A percentile compares a stretch with the other conserved stretches of the same genome.
phyloP scores from a whole-genome alignment of 2,329 filamentous ascomycete genomes.

The Apiospora rasikravindrae region DNA sequence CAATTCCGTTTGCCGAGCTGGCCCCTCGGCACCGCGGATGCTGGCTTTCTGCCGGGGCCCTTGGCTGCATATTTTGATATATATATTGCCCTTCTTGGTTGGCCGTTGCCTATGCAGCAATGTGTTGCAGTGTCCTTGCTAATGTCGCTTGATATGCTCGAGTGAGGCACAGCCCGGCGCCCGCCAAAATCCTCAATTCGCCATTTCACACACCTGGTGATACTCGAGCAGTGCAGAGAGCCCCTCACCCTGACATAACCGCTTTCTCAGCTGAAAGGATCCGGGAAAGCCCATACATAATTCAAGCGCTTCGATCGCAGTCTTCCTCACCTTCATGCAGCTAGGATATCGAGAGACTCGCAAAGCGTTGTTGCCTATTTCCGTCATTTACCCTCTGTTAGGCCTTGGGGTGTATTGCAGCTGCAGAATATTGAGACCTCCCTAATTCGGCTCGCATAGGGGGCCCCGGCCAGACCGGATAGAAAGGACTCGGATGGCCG shows the following conservation, averaged over 20 bases:
- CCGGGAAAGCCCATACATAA: background rate
- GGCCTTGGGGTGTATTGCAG: background rate
- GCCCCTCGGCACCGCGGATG: background rate
- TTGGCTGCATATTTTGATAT: background rate
- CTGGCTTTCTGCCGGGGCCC: background rate
- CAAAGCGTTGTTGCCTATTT: background rate
- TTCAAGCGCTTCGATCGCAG: background rate
- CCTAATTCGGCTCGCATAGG: background rate
- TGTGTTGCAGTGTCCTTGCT: background rate
- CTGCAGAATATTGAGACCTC: background rate
- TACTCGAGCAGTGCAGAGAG: background rate
- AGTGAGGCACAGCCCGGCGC: background rate
- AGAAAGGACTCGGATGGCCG: background rate
- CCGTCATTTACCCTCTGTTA: too few relatives aligned
- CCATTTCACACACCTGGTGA: background rate
- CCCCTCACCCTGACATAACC: background rate
- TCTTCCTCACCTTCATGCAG: background rate
- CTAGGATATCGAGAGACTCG: too few relatives aligned
- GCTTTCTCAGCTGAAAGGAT: background rate
- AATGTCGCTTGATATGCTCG: conserved; percentile 10
- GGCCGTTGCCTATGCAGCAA: background rate
- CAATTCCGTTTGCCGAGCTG: background rate
- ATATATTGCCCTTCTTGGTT: background rate
- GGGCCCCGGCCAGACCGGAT: background rate
- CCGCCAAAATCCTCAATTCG: background rate